Evolutionary conservation across 1,284 basidiomycete species (phyloP).

Genomic region (Leccinum fallax): DNA sequence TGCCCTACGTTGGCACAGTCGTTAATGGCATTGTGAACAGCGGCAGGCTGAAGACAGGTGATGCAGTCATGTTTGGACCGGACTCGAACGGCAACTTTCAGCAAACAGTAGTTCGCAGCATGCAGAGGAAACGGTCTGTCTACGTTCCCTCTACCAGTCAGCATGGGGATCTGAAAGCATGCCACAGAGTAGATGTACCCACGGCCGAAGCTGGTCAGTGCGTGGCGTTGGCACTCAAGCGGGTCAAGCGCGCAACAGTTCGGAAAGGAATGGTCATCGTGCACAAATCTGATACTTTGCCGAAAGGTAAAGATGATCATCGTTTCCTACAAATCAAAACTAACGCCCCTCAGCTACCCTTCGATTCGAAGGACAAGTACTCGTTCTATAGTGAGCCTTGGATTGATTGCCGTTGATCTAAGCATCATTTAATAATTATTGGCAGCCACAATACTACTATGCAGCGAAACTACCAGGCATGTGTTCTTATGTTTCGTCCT

Average conservation of each 20-base stretch:
- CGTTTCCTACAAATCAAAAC: neutral
- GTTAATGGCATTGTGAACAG: slow-evolving; percentile 90
- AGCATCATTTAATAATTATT: slow-evolving; percentile 24
- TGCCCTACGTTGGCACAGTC: slow-evolving; percentile 95
- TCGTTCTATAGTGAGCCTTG: slow-evolving; percentile 73
- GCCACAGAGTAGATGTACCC: slow-evolving; percentile 72
- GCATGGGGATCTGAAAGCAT: slow-evolving; percentile 4
- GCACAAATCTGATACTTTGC: slow-evolving; percentile 75
- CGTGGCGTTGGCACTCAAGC: slow-evolving; percentile 92
- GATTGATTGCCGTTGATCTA: neutral
- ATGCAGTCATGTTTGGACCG: slow-evolving; percentile 86
- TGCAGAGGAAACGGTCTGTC: slow-evolving; percentile 86
- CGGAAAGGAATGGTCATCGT: slow-evolving; percentile 96
- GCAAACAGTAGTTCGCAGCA: slow-evolving; percentile 83
- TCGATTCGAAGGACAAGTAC: slow-evolving; percentile 83
- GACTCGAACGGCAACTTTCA: slow-evolving; percentile 92
- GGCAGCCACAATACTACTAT: slow-evolving; percentile 88
- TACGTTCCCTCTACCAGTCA: neutral
- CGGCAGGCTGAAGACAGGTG: slow-evolving; percentile 78
- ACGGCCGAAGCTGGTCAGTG: slow-evolving; percentile 94
- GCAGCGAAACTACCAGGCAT: slow-evolving; percentile 85
- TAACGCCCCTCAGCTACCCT: slow-evolving; percentile 56
- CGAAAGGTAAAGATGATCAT: slow-evolving; percentile 54
- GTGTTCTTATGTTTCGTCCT: slow-evolving; percentile 17
- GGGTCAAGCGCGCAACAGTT: slow-evolving; percentile 80